phyloP scores from a whole-genome alignment of 768 basidiomycete species.

The Grammothele lineata region DNA sequence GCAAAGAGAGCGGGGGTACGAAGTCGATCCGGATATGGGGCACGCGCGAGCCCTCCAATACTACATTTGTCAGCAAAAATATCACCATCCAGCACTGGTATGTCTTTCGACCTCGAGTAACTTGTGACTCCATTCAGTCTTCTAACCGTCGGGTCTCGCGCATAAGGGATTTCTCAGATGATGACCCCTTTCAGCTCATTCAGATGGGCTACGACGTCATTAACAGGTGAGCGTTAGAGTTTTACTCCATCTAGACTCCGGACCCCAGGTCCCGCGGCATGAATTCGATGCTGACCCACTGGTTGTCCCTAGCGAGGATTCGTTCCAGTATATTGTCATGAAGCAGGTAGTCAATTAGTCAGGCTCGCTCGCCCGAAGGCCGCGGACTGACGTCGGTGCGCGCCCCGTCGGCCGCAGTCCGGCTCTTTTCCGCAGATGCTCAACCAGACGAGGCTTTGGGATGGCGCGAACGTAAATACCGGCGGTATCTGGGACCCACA shows the following conservation, averaged over 20 bases:
- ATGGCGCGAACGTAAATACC: conserved; percentile 24
- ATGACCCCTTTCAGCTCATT: conserved; percentile 22
- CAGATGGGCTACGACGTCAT: conserved; percentile 24
- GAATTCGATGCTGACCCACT: conserved; percentile 4
- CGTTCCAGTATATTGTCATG: conserved; percentile 24
- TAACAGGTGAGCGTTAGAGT: conserved; percentile 22
- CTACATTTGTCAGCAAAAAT: conserved; percentile 32
- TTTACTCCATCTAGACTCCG: too few relatives aligned
- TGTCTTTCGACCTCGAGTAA: not conserved
- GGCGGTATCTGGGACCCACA: conserved; percentile 24
- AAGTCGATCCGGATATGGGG: conserved; percentile 42
- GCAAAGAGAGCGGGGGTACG: conserved; percentile 16
- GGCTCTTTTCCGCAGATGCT: conserved; percentile 30
- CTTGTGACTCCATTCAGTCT: too few relatives aligned
- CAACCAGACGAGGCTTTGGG: conserved; percentile 29
- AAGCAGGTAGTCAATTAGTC: conserved; percentile 17
- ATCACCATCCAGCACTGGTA: conserved; percentile 45
- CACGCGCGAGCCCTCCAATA: conserved; percentile 35
- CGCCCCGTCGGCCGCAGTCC: conserved; percentile 5
- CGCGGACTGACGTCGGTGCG: not conserved
- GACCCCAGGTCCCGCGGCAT: too few relatives aligned
- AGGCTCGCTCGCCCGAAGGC: not conserved
- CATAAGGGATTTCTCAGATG: conserved; percentile 24
- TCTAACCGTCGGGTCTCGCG: too few relatives aligned
- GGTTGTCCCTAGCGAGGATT: conserved; percentile 20